These are phyloP conservation scores for Dacryopinax primogenitus DNA, from an alignment of 768 basidiomycete species.

Conservation along the genomic window DNA sequence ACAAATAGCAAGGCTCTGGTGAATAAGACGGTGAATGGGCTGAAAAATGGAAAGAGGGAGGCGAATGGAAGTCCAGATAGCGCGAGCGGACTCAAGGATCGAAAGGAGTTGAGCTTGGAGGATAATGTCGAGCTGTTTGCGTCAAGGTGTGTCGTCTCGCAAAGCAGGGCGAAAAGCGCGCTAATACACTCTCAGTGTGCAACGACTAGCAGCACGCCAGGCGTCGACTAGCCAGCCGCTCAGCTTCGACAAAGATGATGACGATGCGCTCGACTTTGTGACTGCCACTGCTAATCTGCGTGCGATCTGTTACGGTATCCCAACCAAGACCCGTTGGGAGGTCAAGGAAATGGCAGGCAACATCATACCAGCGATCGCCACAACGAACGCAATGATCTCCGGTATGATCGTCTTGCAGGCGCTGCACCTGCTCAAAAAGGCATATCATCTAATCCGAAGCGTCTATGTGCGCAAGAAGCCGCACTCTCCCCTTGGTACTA, in stretches of 20 bases:
- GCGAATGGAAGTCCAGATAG: constrained; percentile 20
- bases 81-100: constrained; percentile 55
- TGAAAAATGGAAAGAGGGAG: constrained; percentile 22
- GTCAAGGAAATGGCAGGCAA: constrained; percentile 99
- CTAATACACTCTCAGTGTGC: constrained; percentile 42
- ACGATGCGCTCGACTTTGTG: constrained; percentile 93
- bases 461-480: constrained; percentile 72
- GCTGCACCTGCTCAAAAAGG: constrained; percentile 62
- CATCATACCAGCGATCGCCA: constrained; percentile 98
- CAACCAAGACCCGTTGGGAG: constrained; percentile 84
- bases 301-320: constrained; percentile 79
- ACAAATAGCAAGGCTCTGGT: too few relatives aligned
- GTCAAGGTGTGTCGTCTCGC: constrained; percentile 46
- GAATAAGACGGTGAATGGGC: constrained; percentile 12
- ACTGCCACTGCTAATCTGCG: constrained; percentile 89
- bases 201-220: constrained; percentile 58
- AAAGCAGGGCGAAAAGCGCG: background rate
- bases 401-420: constrained; percentile 91
- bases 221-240: constrained; percentile 56
- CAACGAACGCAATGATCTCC: constrained; percentile 94
- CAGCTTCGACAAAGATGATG: constrained; percentile 94
- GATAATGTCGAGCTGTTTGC: constrained; percentile 77
- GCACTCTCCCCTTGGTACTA: constrained; percentile 59
- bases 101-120: constrained; percentile 56
- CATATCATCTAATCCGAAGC: constrained; percentile 47